Conservation (phyloP, 2,329 filamentous ascomycete species). For the Aphanoascus verrucosus region DNA sequence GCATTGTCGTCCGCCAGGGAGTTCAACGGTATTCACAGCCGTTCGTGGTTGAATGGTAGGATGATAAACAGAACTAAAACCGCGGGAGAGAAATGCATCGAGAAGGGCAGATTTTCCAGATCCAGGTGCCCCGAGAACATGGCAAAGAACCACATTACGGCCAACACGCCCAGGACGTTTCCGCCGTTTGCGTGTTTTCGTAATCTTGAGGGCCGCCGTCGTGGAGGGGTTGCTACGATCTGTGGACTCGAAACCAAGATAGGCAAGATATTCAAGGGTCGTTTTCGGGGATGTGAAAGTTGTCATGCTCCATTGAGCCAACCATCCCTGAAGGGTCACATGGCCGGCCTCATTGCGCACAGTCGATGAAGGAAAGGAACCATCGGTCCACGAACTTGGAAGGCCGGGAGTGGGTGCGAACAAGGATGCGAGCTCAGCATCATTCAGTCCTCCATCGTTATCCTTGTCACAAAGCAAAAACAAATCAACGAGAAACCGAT, state of each 20-base stretch:
- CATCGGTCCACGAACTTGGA: slow-evolving; percentile 76
- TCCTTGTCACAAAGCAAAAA: slow-evolving; percentile 95
- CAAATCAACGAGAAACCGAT: slow-evolving; percentile 93
- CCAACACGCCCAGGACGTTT: slow-evolving; percentile 75
- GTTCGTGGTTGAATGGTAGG: slow-evolving; percentile 91
- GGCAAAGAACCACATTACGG: slow-evolving; percentile 87
- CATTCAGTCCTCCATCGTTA: slow-evolving; percentile 87
- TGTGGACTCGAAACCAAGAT: slow-evolving; percentile 81
- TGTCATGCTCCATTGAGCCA: slow-evolving; percentile 99
- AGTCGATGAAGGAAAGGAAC: slow-evolving; percentile 82
- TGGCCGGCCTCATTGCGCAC: slow-evolving; percentile 91
- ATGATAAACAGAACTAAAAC: slow-evolving; percentile 72
- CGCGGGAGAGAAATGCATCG: slow-evolving; percentile 80
- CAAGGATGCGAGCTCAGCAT: slow-evolving; percentile 69
- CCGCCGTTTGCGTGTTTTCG: slow-evolving; percentile 78
- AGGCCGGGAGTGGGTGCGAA: slow-evolving; percentile 90
- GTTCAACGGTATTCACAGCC: slow-evolving; percentile 90
- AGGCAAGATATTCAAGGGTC: slow-evolving; percentile 89
- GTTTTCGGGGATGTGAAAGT: slow-evolving; percentile 93
- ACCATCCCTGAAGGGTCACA: slow-evolving; percentile 93
- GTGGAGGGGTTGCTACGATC: slow-evolving; percentile 62
- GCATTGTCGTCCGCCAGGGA: slow-evolving; percentile 91
- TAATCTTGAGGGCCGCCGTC: slow-evolving; percentile 79
- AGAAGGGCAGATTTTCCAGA: slow-evolving; percentile 87
- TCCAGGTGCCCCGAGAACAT: slow-evolving; percentile 72